A percentile compares a stretch with the other conserved stretches of the same genome.
These are phyloP conservation scores for Diplodia scrobiculata DNA, from an alignment of 2,329 filamentous ascomycete species.

Conservation along the genomic window DNA sequence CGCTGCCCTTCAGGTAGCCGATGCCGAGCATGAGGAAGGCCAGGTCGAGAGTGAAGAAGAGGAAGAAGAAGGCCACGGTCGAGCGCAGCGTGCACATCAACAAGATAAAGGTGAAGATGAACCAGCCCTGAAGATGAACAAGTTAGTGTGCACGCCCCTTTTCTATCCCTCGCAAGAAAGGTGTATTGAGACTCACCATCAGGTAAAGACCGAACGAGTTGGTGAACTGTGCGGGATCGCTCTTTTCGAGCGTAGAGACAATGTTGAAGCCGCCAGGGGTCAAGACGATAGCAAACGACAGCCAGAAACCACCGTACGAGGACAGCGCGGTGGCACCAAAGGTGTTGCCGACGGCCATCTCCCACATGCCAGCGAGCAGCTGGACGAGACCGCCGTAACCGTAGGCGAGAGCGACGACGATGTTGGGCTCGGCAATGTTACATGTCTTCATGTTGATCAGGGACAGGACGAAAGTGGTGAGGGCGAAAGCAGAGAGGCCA, in stretches of 20 bases:
- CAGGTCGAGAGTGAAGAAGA: slow-evolving; percentile 62
- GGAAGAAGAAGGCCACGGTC: slow-evolving; percentile 60
- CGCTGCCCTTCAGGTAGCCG: slow-evolving; percentile 53
- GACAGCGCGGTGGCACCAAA: slow-evolving; percentile 60
- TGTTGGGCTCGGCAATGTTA: slow-evolving; percentile 42
- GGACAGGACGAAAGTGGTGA: slow-evolving; percentile 60
- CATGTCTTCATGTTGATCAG: slow-evolving; percentile 47
- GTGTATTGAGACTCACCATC: slow-evolving; percentile 44
- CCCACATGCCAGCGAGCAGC: slow-evolving; percentile 52
- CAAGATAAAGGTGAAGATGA: slow-evolving; percentile 61
- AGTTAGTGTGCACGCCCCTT: slow-evolving; percentile 35
- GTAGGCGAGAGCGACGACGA: slow-evolving; percentile 48
- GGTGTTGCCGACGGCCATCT: slow-evolving; percentile 56
- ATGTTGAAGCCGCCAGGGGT: slow-evolving; percentile 53
- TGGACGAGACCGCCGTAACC: slow-evolving; percentile 49
- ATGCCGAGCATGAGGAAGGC: slow-evolving; percentile 61
- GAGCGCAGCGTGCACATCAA: slow-evolving; percentile 60
- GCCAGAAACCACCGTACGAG: slow-evolving; percentile 61
- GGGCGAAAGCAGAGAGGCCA: slow-evolving; percentile 61
- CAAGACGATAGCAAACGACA: slow-evolving; percentile 57
- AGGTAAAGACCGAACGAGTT: slow-evolving; percentile 61
- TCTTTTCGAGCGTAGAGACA: slow-evolving; percentile 46
- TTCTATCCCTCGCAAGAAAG: too few relatives aligned
- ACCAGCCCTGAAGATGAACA: slow-evolving; percentile 54
- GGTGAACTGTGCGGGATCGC: slow-evolving; percentile 54